phyloP scores from a whole-genome alignment of 2,329 filamentous ascomycete species.

The Nothophoma quercina region DNA sequence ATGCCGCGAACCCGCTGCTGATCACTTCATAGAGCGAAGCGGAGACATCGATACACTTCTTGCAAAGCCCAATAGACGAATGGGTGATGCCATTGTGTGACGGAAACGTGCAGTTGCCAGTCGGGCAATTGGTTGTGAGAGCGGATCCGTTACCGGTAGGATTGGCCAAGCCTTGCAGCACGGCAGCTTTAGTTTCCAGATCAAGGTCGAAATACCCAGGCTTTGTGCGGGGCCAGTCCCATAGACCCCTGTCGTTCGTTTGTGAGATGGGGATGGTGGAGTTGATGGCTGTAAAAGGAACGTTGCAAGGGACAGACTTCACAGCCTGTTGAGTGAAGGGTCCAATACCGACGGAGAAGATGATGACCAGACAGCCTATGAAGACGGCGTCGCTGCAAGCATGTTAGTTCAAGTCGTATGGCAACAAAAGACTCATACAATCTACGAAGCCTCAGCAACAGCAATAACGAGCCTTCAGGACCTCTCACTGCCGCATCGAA shows the following conservation, averaged over 20 bases:
- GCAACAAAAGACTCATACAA: not conserved
- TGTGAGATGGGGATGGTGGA: not conserved
- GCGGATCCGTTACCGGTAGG: not conserved
- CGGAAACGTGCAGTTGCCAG: not conserved
- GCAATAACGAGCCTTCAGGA: not conserved
- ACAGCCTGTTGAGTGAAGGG: constrained; percentile 3
- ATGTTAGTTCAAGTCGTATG: too few species aligned
- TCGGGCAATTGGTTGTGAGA: not conserved
- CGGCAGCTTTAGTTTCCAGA: not conserved
- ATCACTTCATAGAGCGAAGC: not conserved
- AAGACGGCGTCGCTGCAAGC: not conserved
- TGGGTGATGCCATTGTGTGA: not conserved
- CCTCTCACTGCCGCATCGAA: not conserved
- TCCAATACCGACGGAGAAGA: not conserved
- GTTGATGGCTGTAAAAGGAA: not conserved
- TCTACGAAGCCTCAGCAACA: not conserved
- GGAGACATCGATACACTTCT: not conserved
- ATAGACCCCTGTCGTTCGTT: not conserved
- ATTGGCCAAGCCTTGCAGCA: not conserved
- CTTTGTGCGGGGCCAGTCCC: not conserved
- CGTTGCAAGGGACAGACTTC: not conserved
- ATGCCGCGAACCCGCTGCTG: too few species aligned
- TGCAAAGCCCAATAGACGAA: not conserved
- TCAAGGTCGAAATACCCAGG: not conserved
- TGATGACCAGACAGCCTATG: not conserved